Evolutionary conservation across 495 filamentous ascomycete genomes (phyloP), one percentile per base, ranked within the genome.

Genomic region (Aspergillus heteromorphus): DNA sequence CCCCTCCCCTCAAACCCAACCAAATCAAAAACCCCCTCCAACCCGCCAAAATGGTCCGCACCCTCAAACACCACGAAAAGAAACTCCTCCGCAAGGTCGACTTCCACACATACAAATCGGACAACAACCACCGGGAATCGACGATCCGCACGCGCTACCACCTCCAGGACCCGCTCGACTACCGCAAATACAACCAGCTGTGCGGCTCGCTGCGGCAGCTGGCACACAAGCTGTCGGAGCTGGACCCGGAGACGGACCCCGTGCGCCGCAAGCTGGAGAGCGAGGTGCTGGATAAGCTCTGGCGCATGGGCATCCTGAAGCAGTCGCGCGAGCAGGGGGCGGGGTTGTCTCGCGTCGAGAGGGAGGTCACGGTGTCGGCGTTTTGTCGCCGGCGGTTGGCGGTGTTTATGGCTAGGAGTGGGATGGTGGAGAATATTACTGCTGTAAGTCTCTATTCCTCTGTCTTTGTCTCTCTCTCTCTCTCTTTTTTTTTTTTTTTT

Each of bases 11-110:
- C 23, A 21, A n/a, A 29, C 20, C 42, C 51, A 45, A 16, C 2
- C 50, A 19, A 40, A 40, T 18, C 43, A 36, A 30, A 13, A 31
- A 31, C n/a, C n/a, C n/a, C n/a, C 16, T 6, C 47, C 19, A 40
- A 20, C 52, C 51, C n/a, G 48, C 31, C 65, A 82, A 65, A 48
- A 95, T 95, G 89, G 88, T 93, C 61, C 86, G 92, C 55, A 87
- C 92, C 71, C 83, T 97, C 65, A 96, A 96, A 73, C 81, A 92
- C 63, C 91, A 96, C 74, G 92, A 96, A 81, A 79, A 87, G 61
- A 85, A 84, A 67, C 81, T 89, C 62, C 85, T 97, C 66, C 83
- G 84, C 53, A 98, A 97, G 75, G 91, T 95, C 70, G 91, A 98
- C 71, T 93, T 98, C 74, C 84, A 90, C 60, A 92, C 86, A 65